A percentile compares a stretch with the other conserved stretches of the same genome.
Conservation (phyloP, 2,329 filamentous ascomycete species). For the Colletotrichum sublineola region DNA sequence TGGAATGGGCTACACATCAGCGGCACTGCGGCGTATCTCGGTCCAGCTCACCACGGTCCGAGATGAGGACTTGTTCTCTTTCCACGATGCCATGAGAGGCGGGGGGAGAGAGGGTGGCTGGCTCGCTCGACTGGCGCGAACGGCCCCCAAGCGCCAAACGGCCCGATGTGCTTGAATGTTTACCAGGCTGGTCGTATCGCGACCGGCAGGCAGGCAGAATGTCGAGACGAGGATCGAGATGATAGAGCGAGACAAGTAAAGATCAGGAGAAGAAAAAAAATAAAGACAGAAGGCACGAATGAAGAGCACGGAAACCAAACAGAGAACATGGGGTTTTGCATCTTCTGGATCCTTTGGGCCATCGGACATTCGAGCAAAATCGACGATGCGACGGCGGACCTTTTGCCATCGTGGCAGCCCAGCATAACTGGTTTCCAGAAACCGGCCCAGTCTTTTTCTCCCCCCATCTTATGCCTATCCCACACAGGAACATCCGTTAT, state of each 20-base stretch:
- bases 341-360: slow-evolving; percentile 25
- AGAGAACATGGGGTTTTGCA: slow-evolving; percentile 37
- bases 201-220: not conserved
- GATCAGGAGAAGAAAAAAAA: not conserved
- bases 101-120: not conserved
- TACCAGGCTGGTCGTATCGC: not conserved
- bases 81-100: slow-evolving; percentile 9
- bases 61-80: slow-evolving; percentile 17
- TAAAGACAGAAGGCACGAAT: not conserved
- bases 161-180: not conserved
- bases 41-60: slow-evolving; percentile 29
- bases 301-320: slow-evolving; percentile 1
- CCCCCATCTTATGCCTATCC: not conserved
- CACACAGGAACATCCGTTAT: too few species aligned
- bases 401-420: slow-evolving; percentile 9
- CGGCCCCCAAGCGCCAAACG: not conserved
- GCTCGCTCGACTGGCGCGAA: not conserved
- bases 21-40: slow-evolving; percentile 32
- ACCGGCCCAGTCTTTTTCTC: slow-evolving; percentile 7
- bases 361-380: slow-evolving; percentile 33
- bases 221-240: not conserved
- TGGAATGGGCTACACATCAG: slow-evolving; percentile 40
- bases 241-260: not conserved
- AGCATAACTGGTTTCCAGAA: slow-evolving; percentile 14
- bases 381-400: slow-evolving; percentile 31